Evolutionary conservation across 2,329 filamentous ascomycete genomes (phyloP).

Genomic region (Cephalotrichum gorgonifer): DNA sequence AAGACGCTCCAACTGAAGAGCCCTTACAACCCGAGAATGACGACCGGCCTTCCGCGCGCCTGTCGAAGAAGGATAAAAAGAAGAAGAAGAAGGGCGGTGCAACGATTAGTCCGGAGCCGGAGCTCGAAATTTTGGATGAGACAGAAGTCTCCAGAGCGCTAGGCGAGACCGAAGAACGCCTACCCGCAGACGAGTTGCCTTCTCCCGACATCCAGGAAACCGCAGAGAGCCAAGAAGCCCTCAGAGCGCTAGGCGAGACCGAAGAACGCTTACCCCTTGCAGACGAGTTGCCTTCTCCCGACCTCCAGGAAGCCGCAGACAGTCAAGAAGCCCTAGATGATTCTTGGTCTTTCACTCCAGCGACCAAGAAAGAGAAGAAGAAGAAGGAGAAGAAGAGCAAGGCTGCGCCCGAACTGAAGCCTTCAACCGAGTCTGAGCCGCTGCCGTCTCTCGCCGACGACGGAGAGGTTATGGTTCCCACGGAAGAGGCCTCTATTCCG

Average conservation of each 20-base stretch:
- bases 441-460: background rate
- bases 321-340: background rate
- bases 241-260: background rate
- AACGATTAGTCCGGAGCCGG: background rate
- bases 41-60: background rate
- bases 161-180: background rate
- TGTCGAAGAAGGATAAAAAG: conserved; percentile 6
- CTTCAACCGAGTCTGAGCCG: background rate
- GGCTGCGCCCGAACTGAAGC: background rate
- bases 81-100: conserved; percentile 10
- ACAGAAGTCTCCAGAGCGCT: background rate
- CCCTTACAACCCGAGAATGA: background rate
- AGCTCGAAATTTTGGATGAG: background rate
- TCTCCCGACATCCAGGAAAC: background rate
- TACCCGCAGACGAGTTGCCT: background rate
- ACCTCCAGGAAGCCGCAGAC: background rate
- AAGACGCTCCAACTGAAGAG: background rate
- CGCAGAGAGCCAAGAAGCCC: background rate
- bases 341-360: background rate
- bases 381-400: conserved; percentile 11
- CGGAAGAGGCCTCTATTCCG: too few species aligned
- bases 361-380: conserved; percentile 11
- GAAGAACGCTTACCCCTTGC: background rate
- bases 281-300: background rate
- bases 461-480: too few species aligned